These are phyloP conservation scores for Aspergillus pseudotamarii DNA, from an alignment of 2,329 filamentous ascomycete genomes.

Conservation along the genomic window DNA sequence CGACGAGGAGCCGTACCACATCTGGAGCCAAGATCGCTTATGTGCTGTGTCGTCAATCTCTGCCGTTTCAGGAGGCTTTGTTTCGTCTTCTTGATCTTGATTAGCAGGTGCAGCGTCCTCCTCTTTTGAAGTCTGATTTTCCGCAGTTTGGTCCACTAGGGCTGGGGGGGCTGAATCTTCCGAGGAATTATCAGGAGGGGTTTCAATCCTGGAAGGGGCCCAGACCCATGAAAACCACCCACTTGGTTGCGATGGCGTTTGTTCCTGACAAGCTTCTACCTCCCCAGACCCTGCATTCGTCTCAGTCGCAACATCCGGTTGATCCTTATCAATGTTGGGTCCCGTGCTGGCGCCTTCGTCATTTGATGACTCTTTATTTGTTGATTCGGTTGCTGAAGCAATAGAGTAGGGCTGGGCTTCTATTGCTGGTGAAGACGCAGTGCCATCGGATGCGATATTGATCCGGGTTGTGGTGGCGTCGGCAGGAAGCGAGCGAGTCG, in stretches of 20 bases:
- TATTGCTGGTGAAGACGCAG: slow-evolving; percentile 33
- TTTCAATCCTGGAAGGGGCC: slow-evolving; percentile 20
- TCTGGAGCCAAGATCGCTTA: slow-evolving; percentile 49
- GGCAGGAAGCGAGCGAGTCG: slow-evolving; percentile 49
- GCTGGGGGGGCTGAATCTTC: slow-evolving; percentile 18
- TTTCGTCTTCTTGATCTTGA: slow-evolving; percentile 13
- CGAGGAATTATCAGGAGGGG: background rate
- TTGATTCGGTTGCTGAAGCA: slow-evolving; percentile 14
- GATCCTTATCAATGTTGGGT: slow-evolving; percentile 22
- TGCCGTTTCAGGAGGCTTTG: slow-evolving; percentile 14
- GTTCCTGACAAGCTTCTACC: slow-evolving; percentile 11
- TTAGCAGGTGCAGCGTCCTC: slow-evolving; percentile 13
- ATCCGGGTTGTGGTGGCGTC: slow-evolving; percentile 49
- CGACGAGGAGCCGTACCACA: slow-evolving; percentile 42
- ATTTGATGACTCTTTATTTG: slow-evolving; percentile 22
- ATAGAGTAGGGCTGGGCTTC: slow-evolving; percentile 21
- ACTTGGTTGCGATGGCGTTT: slow-evolving; percentile 21
- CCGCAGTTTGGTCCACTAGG: slow-evolving; percentile 12
- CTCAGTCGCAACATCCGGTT: slow-evolving; percentile 19
- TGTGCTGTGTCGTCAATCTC: slow-evolving; percentile 26
- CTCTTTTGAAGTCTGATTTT: slow-evolving; percentile 17
- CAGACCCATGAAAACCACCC: slow-evolving; percentile 47
- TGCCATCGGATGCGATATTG: slow-evolving; percentile 48
- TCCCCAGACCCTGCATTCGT: slow-evolving; percentile 14
- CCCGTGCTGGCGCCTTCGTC: slow-evolving; percentile 16